Evolutionary conservation across 2,329 filamentous ascomycete genomes (phyloP).

Genomic region (Podosphaera fusca): DNA sequence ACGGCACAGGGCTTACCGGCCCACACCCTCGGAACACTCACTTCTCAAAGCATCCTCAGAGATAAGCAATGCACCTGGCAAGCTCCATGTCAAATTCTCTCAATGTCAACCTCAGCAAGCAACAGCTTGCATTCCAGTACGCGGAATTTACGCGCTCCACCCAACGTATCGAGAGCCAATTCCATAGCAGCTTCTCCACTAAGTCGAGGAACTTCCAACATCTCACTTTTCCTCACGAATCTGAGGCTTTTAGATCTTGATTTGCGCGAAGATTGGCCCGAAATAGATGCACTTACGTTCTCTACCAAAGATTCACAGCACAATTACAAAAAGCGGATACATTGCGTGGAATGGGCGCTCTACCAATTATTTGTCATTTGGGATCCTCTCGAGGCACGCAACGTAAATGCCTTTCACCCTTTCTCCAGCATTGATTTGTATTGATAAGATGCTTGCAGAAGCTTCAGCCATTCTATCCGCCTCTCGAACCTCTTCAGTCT

Average conservation of each 20-base stretch:
- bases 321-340: slow-evolving; percentile 62
- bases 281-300: slow-evolving; percentile 47
- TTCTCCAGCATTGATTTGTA: neutral
- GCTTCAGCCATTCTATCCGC: slow-evolving; percentile 74
- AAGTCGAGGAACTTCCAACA: slow-evolving; percentile 22
- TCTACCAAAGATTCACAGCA: slow-evolving; percentile 38
- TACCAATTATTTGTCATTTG: slow-evolving; percentile 69
- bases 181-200: slow-evolving; percentile 3
- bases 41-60: too few relatives aligned
- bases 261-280: slow-evolving; percentile 54
- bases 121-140: slow-evolving; percentile 8
- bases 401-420: slow-evolving; percentile 24
- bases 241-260: slow-evolving; percentile 66
- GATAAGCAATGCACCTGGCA: too few relatives aligned
- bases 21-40: too few relatives aligned
- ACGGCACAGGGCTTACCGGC: too few relatives aligned
- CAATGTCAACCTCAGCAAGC: slow-evolving; percentile 7
- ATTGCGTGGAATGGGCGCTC: slow-evolving; percentile 73
- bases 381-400: slow-evolving; percentile 52
- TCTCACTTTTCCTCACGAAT: slow-evolving; percentile 58
- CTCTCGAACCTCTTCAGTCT: slow-evolving; percentile 72
- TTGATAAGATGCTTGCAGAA: slow-evolving; percentile 30
- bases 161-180: slow-evolving; percentile 7
- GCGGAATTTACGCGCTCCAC: slow-evolving; percentile 11
- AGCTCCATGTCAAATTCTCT: too few relatives aligned